Evolutionary conservation across 768 basidiomycete genomes (phyloP), one percentile per base, ranked within the genome.

Genomic region (Clitopilus hobsonii): DNA sequence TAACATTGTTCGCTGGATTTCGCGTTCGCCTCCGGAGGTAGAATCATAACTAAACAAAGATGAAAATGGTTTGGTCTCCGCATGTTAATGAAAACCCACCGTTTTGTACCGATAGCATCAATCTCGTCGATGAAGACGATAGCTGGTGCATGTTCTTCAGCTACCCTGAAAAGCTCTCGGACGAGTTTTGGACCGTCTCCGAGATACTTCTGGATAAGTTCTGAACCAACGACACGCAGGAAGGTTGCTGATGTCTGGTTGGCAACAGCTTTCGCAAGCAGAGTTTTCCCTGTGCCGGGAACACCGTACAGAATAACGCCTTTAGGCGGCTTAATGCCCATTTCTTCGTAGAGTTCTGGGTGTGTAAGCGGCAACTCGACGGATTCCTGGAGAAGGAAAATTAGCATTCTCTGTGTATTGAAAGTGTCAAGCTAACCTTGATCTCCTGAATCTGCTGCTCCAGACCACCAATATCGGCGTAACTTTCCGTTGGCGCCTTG

Each of bases 71-170:
- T 49, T 29, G 5, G 20, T 49, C 11, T 20, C 51, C 48, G 14
- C 14, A n/a, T 6, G 50, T 16, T 24, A 50, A 11, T 3, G 54
- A 18, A 6, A 18, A 30, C 81, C 54, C 58, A 94, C 89, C 97
- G 89, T 74, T 99, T 99, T 5, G 96, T 98, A 68, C 97, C 96
- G 62, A 98, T 82, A 13, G 97, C 97, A 65, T 99, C 97, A 54
- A 99, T 98, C 71, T 99, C 97, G 69, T 99, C 97, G 67, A 99
- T 98, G 73, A 99, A 98, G 20, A 99, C 91, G 59, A 99, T 98
- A 79, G 92, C 94, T 2, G 97, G 97, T 4, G 97, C 97, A 64
- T 98, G 87, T 68, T 98, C 97, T 69, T 97, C 94, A 11, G 97
- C 97, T 2, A 94, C 93, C 53, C 94, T 81, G 86, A 99, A 99